Evolutionary conservation across 768 basidiomycete genomes (phyloP).

Genomic region (Tulasnella sp.): DNA sequence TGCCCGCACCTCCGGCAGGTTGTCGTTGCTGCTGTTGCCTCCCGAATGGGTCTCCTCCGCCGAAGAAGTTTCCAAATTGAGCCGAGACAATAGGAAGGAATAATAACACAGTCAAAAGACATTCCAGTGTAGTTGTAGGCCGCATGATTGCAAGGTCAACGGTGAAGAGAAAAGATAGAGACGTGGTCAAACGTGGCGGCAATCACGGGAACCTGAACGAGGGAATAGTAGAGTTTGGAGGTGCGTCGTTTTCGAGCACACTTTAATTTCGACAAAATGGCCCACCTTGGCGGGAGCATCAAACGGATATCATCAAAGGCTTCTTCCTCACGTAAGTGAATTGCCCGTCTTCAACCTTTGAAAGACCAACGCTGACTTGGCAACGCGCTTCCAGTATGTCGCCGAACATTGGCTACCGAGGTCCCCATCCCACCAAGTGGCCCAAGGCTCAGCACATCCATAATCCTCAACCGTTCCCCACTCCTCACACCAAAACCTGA

Average conservation of each 20-base stretch:
- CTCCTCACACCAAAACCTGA: conserved; percentile 37
- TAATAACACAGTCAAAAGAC: background rate
- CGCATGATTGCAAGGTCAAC: background rate
- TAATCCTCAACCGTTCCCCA: conserved; percentile 31
- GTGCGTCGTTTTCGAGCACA: too few species aligned
- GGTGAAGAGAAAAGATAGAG: background rate
- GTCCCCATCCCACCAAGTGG: background rate
- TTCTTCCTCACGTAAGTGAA: too few species aligned
- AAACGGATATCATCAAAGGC: too few species aligned
- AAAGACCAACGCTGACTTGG: too few species aligned
- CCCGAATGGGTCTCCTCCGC: background rate
- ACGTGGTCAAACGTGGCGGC: too few species aligned
- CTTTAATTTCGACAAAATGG: too few species aligned
- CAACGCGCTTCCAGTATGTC: background rate
- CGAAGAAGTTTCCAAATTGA: conserved; percentile 14
- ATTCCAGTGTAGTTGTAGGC: background rate
- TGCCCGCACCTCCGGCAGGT: background rate
- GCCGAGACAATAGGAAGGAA: conserved; percentile 8
- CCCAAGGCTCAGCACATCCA: conserved; percentile 23
- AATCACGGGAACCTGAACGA: too few species aligned
- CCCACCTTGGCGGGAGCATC: too few species aligned
- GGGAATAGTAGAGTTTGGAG: too few species aligned
- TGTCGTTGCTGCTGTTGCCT: conserved; percentile 3
- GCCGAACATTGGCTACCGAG: conserved; percentile 5
- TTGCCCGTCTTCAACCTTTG: too few species aligned